A percentile compares a stretch with the other conserved stretches of the same genome.
Evolutionary conservation across 2,329 filamentous ascomycete species (phyloP).

Genomic region (Fusarium algeriense): DNA sequence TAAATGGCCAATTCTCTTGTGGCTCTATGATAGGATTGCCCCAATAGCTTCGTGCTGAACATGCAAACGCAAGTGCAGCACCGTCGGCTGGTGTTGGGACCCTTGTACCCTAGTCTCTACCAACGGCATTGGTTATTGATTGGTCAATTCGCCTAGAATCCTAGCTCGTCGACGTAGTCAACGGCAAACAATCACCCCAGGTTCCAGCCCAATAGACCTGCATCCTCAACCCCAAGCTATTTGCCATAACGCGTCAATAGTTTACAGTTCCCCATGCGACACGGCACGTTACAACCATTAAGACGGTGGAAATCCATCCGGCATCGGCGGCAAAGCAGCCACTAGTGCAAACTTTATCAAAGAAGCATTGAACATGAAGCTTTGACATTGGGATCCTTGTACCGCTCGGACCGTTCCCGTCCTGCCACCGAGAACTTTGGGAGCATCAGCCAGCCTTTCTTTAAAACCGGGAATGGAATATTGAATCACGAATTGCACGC

Average conservation of each 20-base stretch:
- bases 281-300: background rate
- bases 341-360: background rate
- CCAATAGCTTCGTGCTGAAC: too few relatives aligned
- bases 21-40: too few relatives aligned
- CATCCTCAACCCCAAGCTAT: background rate
- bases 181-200: too few relatives aligned
- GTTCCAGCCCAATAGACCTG: background rate
- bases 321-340: background rate
- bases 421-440: background rate
- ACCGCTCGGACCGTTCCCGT: background rate
- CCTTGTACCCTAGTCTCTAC: too few relatives aligned
- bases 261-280: too few relatives aligned
- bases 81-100: too few relatives aligned
- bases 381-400: background rate
- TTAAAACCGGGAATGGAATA: too few relatives aligned
- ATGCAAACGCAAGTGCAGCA: too few relatives aligned
- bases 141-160: too few relatives aligned
- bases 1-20: too few relatives aligned
- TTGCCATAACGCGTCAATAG: background rate
- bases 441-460: background rate
- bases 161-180: too few relatives aligned
- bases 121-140: too few relatives aligned
- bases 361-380: background rate
- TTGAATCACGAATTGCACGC: background rate
- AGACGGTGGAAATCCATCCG: background rate